Evolutionary conservation across 768 basidiomycete species (phyloP), one percentile per base, ranked within the genome.

Genomic region (Panellus pusillus): DNA sequence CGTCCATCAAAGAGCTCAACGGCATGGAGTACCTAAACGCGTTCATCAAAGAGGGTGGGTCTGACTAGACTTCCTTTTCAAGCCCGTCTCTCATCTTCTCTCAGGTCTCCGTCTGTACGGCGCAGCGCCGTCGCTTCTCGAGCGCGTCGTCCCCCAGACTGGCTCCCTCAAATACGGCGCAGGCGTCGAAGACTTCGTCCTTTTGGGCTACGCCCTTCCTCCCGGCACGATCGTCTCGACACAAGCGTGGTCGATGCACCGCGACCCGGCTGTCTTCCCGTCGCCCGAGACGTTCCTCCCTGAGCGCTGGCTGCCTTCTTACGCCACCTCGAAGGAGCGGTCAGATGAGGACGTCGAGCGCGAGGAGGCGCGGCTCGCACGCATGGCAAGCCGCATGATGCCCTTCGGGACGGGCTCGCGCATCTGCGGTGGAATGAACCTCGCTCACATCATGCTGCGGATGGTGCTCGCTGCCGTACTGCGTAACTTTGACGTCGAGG

Each of bases 221-320:
- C 79, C 88, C n/a, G 88, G 88, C 31, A 89, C 89, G 7, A 76
- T 89, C 58, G 79, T 91, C 39, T 81, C 80, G 1, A 89, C 89
- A 3, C 89, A 91, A 63, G 80, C 84, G n/a, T 93, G 91, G 90
- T 89, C 89, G 29, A 82, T 89, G 79, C 91, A 93, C 65, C 84
- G 88, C 45, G 83, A 88, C 63, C 66, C 84, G 6, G 67, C 74
- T 20, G 72, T 90, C 35, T 93, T 91, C 70, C 79, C 85, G 24
- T 86, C 85, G 41, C 86, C 91, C 3, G 82, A 89, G 47, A 80
- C 75, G 5, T 92, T 93, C 69, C 72, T 85, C 27, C 90, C 90
- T 15, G 89, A 91, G 58, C 82, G 91, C 40, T 92, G 90, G 90
- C 74, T 91, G 28, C 76, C 74, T 36, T 68, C 76, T 5, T 57